A percentile compares a stretch with the other conserved stretches of the same genome.
Conservation (phyloP, 345 rosid species). For the Eucalyptus camaldulensis region DNA sequence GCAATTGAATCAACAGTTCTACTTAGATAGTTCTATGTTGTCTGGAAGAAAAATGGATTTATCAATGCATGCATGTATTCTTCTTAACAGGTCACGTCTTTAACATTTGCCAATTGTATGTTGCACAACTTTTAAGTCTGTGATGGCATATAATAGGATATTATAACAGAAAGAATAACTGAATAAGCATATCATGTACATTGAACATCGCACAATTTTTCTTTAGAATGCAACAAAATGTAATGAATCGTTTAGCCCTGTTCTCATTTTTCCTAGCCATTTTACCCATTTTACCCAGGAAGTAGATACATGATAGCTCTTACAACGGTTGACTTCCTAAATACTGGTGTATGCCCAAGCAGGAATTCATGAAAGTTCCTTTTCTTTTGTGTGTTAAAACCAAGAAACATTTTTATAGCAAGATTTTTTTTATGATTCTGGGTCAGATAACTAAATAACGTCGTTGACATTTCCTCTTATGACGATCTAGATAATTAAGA, state of each 20-base stretch:
- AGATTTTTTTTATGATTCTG: background rate
- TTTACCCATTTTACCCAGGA: background rate
- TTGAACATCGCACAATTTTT: background rate
- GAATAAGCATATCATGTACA: background rate
- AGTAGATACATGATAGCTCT: background rate
- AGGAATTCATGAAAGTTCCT: background rate
- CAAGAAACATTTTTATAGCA: background rate
- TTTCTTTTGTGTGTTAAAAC: background rate
- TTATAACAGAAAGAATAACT: background rate
- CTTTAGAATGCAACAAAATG: background rate
- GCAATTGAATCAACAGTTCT: background rate
- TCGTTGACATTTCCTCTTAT: background rate
- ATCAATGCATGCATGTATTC: background rate
- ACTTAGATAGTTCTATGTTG: background rate
- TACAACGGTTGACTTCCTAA: background rate
- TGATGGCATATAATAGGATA: background rate
- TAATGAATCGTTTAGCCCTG: background rate
- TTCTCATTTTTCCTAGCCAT: background rate
- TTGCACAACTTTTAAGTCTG: background rate
- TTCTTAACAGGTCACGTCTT: background rate
- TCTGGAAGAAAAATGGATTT: background rate
- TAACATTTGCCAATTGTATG: background rate
- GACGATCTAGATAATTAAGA: background rate
- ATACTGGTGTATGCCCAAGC: background rate
- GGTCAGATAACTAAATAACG: background rate